phyloP scores from a whole-genome alignment of 306 rosid species.

The Vicia villosa region DNA sequence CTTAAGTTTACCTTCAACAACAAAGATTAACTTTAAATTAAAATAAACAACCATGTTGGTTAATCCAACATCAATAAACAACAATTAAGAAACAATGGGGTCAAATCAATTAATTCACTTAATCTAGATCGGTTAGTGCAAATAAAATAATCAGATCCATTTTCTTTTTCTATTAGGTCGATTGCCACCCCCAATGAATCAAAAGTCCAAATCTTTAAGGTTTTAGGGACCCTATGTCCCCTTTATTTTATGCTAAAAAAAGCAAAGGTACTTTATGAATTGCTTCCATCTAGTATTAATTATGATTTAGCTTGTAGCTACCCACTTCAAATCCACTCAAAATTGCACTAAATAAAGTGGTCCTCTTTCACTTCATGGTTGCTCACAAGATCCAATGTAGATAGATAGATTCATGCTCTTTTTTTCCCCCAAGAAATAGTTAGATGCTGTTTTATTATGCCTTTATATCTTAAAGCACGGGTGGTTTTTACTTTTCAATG shows the following conservation, averaged over 20 bases:
- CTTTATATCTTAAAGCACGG: slow-evolving; percentile 32
- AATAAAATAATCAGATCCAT: slow-evolving; percentile 31
- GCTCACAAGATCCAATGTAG: slow-evolving; percentile 46
- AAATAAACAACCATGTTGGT: slow-evolving; percentile 35
- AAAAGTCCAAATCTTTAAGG: slow-evolving; percentile 45
- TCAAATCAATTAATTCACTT: slow-evolving; percentile 45
- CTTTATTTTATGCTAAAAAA: slow-evolving; percentile 47
- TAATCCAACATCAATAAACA: slow-evolving; percentile 48
- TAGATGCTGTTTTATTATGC: slow-evolving; percentile 26
- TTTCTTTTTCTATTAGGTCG: slow-evolving; percentile 44
- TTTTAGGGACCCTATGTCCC: slow-evolving; percentile 42
- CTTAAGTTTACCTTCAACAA: slow-evolving; percentile 33
- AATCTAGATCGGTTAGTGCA: slow-evolving; percentile 44
- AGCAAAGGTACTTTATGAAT: slow-evolving; percentile 56
- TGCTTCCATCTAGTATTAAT: slow-evolving; percentile 36
- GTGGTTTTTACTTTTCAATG: slow-evolving; percentile 20
- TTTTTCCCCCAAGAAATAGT: neutral
- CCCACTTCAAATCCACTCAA: slow-evolving; percentile 56
- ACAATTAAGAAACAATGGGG: slow-evolving; percentile 47
- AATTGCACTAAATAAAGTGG: slow-evolving; percentile 46
- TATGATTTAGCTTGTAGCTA: slow-evolving; percentile 55
- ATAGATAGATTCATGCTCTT: slow-evolving; percentile 32
- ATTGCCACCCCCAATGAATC: slow-evolving; percentile 41
- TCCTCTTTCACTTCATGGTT: slow-evolving; percentile 40
- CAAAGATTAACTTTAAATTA: slow-evolving; percentile 39